Evolutionary conservation across 768 basidiomycete species (phyloP).

Genomic region (Tylopilus plumbeoviolaceoides): DNA sequence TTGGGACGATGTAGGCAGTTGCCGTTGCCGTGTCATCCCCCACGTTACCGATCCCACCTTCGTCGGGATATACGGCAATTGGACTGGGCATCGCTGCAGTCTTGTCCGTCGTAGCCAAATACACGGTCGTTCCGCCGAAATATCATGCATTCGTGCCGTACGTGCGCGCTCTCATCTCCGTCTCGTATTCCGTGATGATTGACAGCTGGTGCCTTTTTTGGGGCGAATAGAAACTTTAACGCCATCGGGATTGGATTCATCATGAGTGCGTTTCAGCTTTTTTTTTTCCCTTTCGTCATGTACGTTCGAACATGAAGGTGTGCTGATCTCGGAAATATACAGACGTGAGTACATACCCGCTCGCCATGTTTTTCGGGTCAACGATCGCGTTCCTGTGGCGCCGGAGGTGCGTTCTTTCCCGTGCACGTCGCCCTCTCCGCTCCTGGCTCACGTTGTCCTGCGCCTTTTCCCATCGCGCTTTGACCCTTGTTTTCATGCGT

Average conservation of each 20-base stretch:
- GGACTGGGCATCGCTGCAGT: slow-evolving; percentile 44
- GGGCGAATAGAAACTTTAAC: slow-evolving; percentile 21
- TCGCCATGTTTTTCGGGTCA: slow-evolving; percentile 25
- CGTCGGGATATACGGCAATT: slow-evolving; percentile 49
- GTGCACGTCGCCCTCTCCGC: not conserved
- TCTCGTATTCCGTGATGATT: not conserved
- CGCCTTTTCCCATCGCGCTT: not conserved
- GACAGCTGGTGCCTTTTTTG: not conserved
- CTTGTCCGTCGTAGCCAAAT: slow-evolving; percentile 41
- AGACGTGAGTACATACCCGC: slow-evolving; percentile 18
- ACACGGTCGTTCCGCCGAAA: slow-evolving; percentile 20
- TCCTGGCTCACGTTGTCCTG: not conserved
- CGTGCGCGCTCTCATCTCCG: not conserved
- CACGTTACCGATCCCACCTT: slow-evolving; percentile 40
- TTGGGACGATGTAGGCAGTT: slow-evolving; percentile 5
- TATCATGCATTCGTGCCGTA: slow-evolving; percentile 23
- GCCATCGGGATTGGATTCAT: slow-evolving; percentile 21
- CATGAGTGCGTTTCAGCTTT: not conserved
- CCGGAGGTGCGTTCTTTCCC: not conserved
- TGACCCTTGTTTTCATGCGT: not conserved
- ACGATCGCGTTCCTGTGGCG: slow-evolving; percentile 23
- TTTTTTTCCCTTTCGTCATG: not conserved
- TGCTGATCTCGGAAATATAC: not conserved
- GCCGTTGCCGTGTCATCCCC: slow-evolving; percentile 20
- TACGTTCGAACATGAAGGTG: not conserved